These are phyloP conservation scores for Abrus pulchellus DNA, from an alignment of 306 rosid species.

Conservation along the genomic window DNA sequence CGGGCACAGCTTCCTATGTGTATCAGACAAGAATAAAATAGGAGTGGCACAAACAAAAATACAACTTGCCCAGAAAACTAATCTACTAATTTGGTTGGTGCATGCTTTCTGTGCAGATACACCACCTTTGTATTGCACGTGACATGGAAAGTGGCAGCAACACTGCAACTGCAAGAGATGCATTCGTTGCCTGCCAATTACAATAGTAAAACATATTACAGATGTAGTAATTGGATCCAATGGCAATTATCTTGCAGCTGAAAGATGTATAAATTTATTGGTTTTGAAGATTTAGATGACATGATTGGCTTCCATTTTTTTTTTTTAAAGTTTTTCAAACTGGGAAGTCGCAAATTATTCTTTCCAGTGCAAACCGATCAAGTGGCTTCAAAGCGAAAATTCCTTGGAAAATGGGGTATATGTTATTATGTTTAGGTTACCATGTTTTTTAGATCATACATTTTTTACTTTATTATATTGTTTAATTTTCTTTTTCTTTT, in stretches of 20 bases:
- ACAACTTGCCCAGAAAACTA: slow-evolving; percentile 21
- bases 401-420: neutral
- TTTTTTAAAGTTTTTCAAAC: neutral
- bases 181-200: slow-evolving; percentile 6
- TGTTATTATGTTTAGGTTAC: no score
- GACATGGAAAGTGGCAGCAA: slow-evolving; percentile 34
- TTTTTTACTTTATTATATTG: no score
- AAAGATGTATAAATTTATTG: slow-evolving; percentile 17
- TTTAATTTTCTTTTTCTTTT: no score
- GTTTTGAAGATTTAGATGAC: slow-evolving; percentile 19
- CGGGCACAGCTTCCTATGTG: neutral
- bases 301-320: neutral
- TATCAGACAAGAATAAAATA: neutral
- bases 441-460: no score
- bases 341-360: neutral
- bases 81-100: slow-evolving; percentile 33
- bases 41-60: slow-evolving; percentile 47
- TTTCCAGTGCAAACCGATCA: slow-evolving; percentile 10
- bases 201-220: neutral
- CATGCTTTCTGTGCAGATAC: neutral
- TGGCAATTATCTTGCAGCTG: neutral
- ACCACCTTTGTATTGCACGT: slow-evolving; percentile 33
- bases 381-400: neutral
- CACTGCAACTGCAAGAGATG: slow-evolving; percentile 20
- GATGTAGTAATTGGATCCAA: neutral